Percentiles rank a stretch among this genome's conserved stretches.
Evolutionary conservation across 371 early-diverging fungal genomes (phyloP).

Genomic region (Syncephalastrum sp.): DNA sequence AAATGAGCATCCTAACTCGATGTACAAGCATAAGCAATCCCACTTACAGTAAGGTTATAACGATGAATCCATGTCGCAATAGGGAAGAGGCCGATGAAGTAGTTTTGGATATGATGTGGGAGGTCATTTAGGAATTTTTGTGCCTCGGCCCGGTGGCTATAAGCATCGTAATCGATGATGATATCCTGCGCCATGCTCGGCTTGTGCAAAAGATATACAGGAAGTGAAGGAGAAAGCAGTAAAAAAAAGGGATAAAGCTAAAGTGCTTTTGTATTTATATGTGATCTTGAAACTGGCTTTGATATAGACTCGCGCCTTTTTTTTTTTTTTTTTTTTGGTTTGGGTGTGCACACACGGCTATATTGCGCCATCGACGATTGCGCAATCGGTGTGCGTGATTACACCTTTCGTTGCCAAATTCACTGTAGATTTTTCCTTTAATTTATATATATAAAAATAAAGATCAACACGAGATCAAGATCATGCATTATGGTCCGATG

Average conservation of each 20-base stretch:
- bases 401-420: constrained; percentile 19
- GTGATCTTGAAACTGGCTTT: background rate
- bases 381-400: constrained; percentile 34
- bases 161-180: constrained; percentile 38
- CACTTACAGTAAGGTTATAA: constrained; percentile 56
- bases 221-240: constrained; percentile 2
- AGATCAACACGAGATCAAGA: no score
- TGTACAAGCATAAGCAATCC: background rate
- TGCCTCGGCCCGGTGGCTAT: constrained; percentile 21
- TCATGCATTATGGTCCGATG: no score
- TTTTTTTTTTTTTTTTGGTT: background rate
- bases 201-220: background rate
- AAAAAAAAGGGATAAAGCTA: background rate
- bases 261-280: constrained; percentile 4
- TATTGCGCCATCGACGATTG: constrained; percentile 19
- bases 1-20: background rate
- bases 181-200: constrained; percentile 14
- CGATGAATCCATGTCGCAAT: constrained; percentile 68
- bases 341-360: background rate
- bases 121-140: constrained; percentile 22
- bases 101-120: constrained; percentile 29
- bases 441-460: no score
- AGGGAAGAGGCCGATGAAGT: constrained; percentile 56
- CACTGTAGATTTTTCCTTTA: no score
- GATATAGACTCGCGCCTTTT: background rate